Evolutionary conservation across 2,329 filamentous ascomycete genomes (phyloP).

Genomic region (Xylaria digitata): DNA sequence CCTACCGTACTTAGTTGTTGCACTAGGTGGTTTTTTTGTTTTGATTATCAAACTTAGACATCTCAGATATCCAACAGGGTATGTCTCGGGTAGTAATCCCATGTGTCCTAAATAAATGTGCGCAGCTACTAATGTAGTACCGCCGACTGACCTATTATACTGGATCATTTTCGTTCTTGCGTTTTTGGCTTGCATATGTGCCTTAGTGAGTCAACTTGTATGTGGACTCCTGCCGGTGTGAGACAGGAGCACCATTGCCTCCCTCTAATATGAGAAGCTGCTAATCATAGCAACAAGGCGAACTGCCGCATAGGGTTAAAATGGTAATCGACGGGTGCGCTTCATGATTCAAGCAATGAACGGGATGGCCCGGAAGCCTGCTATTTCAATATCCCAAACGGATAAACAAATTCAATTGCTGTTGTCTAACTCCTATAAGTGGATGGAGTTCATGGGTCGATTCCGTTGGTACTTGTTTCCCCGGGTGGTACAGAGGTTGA

Average conservation of each 20-base stretch:
- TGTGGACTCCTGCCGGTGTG: neutral
- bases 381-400: neutral
- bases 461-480: slow-evolving; percentile 9
- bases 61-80: neutral
- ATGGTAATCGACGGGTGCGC: neutral
- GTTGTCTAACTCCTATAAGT: slow-evolving; percentile 3
- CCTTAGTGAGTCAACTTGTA: neutral
- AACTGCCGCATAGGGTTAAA: neutral
- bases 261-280: neutral
- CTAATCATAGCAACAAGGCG: neutral
- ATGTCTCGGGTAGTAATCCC: neutral
- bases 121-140: neutral
- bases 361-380: neutral
- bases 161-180: neutral
- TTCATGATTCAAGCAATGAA: neutral
- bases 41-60: neutral
- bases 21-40: neutral
- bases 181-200: neutral
- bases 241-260: neutral
- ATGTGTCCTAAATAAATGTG: neutral
- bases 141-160: neutral
- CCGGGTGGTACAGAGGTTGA: neutral
- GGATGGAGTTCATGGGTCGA: neutral
- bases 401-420: slow-evolving; percentile 7
- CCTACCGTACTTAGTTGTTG: neutral